These are phyloP conservation scores for Pontederia crassipes DNA, from an alignment of 176 grass and related monocot species.

Conservation along the genomic window DNA sequence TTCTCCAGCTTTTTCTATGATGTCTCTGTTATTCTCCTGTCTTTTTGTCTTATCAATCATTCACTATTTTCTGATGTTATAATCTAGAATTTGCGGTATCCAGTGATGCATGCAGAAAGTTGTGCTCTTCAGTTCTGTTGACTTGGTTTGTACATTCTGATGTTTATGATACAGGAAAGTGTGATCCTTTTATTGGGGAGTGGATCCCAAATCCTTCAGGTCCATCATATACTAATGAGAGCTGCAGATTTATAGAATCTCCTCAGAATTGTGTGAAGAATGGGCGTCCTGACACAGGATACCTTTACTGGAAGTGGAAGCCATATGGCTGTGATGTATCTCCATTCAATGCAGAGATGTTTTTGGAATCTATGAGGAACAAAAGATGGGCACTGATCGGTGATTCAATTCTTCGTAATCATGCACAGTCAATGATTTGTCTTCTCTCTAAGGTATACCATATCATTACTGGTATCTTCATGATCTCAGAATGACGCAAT, in stretches of 20 bases:
- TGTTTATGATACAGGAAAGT: conserved; percentile 36
- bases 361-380: conserved; percentile 51
- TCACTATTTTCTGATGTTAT: too few relatives aligned
- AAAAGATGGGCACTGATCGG: conserved; percentile 81
- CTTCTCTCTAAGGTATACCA: conserved; percentile 64
- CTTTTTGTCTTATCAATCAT: too few relatives aligned
- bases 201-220: conserved; percentile 50
- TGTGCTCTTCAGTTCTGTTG: neutral
- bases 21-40: too few relatives aligned
- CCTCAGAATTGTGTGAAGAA: conserved; percentile 89
- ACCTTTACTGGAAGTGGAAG: conserved; percentile 89
- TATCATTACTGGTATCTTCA: neutral
- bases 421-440: conserved; percentile 81
- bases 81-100: too few relatives aligned
- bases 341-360: conserved; percentile 43
- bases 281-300: conserved; percentile 61
- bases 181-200: conserved; percentile 64
- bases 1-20: too few relatives aligned
- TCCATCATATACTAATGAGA: conserved; percentile 67
- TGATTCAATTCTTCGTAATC: conserved; percentile 90
- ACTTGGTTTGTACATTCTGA: conserved; percentile 3
- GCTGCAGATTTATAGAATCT: conserved; percentile 72
- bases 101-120: too few relatives aligned
- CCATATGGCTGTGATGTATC: conserved; percentile 58
- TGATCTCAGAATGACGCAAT: too few relatives aligned